Conservation (phyloP, 1,139 yeast genomes). For the Saccharomyces hybrid region DNA sequence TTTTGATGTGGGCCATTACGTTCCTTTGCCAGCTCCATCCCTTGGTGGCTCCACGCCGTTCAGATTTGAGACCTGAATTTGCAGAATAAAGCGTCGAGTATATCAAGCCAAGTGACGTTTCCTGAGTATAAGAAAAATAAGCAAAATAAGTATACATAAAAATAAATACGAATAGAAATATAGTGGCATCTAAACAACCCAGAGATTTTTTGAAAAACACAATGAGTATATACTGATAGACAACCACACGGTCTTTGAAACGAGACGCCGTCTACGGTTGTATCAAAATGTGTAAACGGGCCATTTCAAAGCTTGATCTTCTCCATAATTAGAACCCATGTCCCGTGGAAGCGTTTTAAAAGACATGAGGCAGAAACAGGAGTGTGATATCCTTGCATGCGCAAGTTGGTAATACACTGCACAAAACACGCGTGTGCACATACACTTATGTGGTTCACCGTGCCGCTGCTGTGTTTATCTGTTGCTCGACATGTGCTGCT, state of each 20-base stretch:
- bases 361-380: constrained; percentile 71
- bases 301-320: constrained; percentile 45
- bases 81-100: constrained; percentile 27
- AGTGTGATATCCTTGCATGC: constrained; percentile 29
- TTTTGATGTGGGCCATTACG: constrained; percentile 91
- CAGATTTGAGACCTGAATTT: constrained; percentile 71
- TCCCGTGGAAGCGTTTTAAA: constrained; percentile 37
- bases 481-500: neutral
- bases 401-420: neutral
- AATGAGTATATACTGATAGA: neutral
- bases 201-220: neutral
- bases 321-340: constrained; percentile 66
- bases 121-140: neutral
- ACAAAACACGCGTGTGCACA: neutral
- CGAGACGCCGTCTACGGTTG: constrained; percentile 14
- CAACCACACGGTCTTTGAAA: constrained; percentile 23
- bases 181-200: constrained; percentile 2
- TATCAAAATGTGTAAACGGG: constrained; percentile 22
- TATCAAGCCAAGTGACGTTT: neutral
- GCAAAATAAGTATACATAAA: neutral
- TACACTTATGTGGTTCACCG: neutral
- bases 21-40: constrained; percentile 71
- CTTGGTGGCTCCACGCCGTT: constrained; percentile 70
- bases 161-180: constrained; percentile 1
- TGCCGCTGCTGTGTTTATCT: neutral